phyloP scores from a whole-genome alignment of 1,139 yeast species.

The Yamadazyma diddensiae region DNA sequence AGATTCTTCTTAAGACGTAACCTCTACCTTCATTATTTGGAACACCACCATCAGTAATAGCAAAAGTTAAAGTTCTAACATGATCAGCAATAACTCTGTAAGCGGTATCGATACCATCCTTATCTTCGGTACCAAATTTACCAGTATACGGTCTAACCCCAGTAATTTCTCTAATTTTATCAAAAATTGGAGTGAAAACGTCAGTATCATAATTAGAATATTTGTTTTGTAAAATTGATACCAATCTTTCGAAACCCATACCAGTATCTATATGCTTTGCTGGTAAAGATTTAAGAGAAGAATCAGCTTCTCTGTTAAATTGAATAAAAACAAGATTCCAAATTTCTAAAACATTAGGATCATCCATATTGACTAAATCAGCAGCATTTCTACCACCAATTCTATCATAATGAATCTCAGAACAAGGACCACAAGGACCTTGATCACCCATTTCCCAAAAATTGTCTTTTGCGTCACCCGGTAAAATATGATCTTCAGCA shows the following conservation, averaged over 20 bases:
- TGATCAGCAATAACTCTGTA: conserved; percentile 98
- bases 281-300: conserved; percentile 79
- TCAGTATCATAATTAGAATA: conserved; percentile 95
- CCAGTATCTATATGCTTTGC: conserved; percentile 97
- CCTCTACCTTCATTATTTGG: conserved; percentile 99
- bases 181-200: conserved; percentile 86
- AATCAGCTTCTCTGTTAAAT: conserved; percentile 89
- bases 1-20: conserved; percentile 90
- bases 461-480: conserved; percentile 87
- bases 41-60: conserved; percentile 97
- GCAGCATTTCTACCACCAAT: conserved; percentile 98
- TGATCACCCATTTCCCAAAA: conserved; percentile 99
- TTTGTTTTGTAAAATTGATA: conserved; percentile 87
- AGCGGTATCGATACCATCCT: conserved; percentile 95
- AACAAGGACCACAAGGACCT: conserved; percentile 99
- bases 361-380: conserved; percentile 86
- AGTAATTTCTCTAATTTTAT: conserved; percentile 83
- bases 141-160: conserved; percentile 91
- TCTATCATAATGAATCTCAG: conserved; percentile 95
- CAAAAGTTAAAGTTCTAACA: conserved; percentile 93
- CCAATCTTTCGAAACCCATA: conserved; percentile 97
- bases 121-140: conserved; percentile 87
- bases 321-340: conserved; percentile 98
- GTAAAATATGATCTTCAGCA: conserved; percentile 84
- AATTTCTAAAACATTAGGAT: conserved; percentile 94